A percentile compares a stretch with the other conserved stretches of the same genome.
Conservation (phyloP, 2,329 filamentous ascomycete species). For the Phaeosphaeria sp. region DNA sequence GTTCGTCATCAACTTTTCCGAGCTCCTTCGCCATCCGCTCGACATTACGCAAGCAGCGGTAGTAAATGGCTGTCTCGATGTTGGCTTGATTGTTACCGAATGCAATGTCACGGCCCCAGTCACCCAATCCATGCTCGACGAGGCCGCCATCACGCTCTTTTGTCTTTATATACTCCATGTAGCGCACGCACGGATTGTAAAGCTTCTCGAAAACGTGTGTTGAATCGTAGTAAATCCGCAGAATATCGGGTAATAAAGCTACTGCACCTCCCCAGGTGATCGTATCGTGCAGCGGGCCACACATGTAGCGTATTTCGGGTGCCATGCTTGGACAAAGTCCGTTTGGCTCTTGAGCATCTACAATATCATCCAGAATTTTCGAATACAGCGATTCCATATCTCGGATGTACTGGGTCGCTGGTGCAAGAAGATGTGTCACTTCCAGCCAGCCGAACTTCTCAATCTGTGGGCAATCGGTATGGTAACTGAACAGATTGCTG, state of each 20-base stretch:
- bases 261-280: constrained; percentile 54
- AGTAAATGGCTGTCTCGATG: constrained; percentile 55
- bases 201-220: constrained; percentile 48
- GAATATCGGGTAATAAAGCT: constrained; percentile 40
- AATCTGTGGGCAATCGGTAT: constrained; percentile 49
- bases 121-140: constrained; percentile 53
- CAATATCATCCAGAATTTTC: constrained; percentile 57
- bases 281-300: constrained; percentile 56
- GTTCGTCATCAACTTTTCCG: constrained; percentile 12
- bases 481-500: constrained; percentile 46
- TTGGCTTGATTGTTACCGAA: constrained; percentile 55
- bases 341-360: constrained; percentile 54
- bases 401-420: constrained; percentile 55
- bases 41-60: constrained; percentile 47
- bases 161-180: constrained; percentile 52
- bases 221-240: constrained; percentile 51
- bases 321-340: constrained; percentile 58
- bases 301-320: constrained; percentile 57
- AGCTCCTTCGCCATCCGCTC: constrained; percentile 44
- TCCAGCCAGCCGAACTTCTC: constrained; percentile 59
- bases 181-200: constrained; percentile 47
- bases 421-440: constrained; percentile 55
- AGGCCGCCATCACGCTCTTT: constrained; percentile 51
- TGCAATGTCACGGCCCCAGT: constrained; percentile 54
- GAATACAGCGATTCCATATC: constrained; percentile 56